Evolutionary conservation across 2,329 filamentous ascomycete species (phyloP), one percentile per base, ranked within the genome.

Genomic region (Myriosclerotinia curreyana): DNA sequence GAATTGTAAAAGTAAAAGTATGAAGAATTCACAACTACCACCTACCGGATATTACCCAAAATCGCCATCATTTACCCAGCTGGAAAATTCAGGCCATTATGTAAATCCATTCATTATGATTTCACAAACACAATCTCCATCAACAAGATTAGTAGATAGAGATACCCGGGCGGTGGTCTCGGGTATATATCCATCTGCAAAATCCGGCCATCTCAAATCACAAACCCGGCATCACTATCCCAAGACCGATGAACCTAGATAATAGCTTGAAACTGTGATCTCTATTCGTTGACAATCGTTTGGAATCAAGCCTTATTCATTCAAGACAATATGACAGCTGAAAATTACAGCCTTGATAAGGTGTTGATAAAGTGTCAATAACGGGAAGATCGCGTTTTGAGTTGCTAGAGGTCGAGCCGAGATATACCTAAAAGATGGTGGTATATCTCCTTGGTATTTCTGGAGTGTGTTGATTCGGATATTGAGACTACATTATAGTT

Each of bases 71-170:
- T 15, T 44, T 56, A 56, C 38, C 36, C 53, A 17, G 17, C 53
- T 31, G 25, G 34, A 5, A 53, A 38, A 8, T 15, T 20, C 25
- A 34, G 4, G 5, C 15, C 53, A 56, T 56, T 56, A 56, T 28
- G 25, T 56, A 44, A 56, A 56, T 44, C 7, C 25, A 22, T n/a
- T 7, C 11, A 20, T n/a, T 44, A 25, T 42, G 38, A 44, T 56
- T 56, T 38, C 38, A 56, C 17, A 22, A 28, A 20, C 5, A 20
- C 4, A 11, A 7, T 12, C 12, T 5, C 17, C 17, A 34, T 25
- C 8, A 50, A 56, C 3, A 15, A 31, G 25, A 44, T 56, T 56
- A 40, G 53, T 34, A 60, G 25, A 60, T 51, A 40, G 9, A n/a
- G 5, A 40, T 15, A 40, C 17, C 42, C 8, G 34, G 9, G 15